Evolutionary conservation across 176 grass and related monocot species (phyloP).

Genomic region (Oryza nivara): DNA sequence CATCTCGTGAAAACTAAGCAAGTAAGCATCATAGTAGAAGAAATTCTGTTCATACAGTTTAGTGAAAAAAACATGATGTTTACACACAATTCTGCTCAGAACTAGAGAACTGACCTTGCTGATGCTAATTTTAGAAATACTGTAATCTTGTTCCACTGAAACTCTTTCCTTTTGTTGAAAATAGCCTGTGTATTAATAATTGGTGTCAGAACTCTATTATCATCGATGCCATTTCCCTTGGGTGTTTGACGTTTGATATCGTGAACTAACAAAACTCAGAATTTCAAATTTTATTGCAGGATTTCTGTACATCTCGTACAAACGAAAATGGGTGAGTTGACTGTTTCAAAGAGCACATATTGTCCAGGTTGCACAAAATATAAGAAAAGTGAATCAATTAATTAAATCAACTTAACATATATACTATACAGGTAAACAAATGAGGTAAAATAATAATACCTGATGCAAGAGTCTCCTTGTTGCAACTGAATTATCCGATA

Average conservation of each 20-base stretch:
- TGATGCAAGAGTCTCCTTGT: conserved; percentile 69
- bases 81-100: background rate
- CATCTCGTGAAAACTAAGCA: conserved; percentile 7
- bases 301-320: background rate
- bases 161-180: conserved; percentile 73
- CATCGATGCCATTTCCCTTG: background rate
- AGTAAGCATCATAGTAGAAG: conserved; percentile 11
- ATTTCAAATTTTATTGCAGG: conserved; percentile 4
- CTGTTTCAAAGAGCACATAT: conserved; percentile 3
- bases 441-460: conserved; percentile 44
- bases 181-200: conserved; percentile 43
- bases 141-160: conserved; percentile 67
- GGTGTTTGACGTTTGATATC: background rate
- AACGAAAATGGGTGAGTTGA: background rate
- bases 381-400: background rate
- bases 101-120: conserved; percentile 45
- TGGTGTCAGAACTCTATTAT: conserved; percentile 6
- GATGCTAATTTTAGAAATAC: conserved; percentile 59
- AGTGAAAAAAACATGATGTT: background rate
- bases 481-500: conserved; percentile 68
- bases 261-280: background rate
- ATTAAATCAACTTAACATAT: background rate
- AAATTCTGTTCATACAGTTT: background rate
- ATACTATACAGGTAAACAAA: conserved; percentile 8
- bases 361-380: background rate